Conservation (phyloP, 179 eudicot species). For the Pouteria campechiana region DNA sequence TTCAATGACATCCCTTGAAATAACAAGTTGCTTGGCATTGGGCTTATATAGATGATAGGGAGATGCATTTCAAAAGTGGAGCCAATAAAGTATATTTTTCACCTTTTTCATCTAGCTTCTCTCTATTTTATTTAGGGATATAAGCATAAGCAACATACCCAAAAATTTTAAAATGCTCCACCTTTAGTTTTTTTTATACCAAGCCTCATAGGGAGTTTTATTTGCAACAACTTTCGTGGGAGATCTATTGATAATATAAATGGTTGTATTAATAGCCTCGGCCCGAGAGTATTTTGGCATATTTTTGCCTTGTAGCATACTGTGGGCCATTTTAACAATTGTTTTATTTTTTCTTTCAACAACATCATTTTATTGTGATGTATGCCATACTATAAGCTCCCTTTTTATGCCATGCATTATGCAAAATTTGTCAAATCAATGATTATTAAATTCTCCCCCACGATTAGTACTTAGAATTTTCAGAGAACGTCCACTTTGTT, state of each 20-base stretch:
- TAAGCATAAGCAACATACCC: no score
- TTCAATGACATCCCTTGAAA: no score
- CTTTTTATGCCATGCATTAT: background rate
- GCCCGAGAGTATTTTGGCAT: background rate
- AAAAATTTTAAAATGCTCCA: no score
- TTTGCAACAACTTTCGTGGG: background rate
- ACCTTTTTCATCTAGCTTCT: no score
- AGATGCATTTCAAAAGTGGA: no score
- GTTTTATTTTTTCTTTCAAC: background rate
- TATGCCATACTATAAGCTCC: background rate
- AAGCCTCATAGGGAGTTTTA: background rate
- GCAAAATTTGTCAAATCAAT: background rate
- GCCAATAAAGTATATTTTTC: no score
- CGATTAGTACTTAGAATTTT: constrained; percentile 2
- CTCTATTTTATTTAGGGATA: no score
- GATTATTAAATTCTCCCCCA: constrained; percentile 2
- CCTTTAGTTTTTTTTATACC: background rate
- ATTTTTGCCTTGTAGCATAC: no score
- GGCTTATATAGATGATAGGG: no score
- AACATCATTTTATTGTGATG: background rate
- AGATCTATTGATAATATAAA: background rate
- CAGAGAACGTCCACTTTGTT: background rate
- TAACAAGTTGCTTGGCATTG: no score
- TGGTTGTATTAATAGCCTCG: background rate
- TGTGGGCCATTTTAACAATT: background rate